Percentiles rank a stretch among this genome's conserved stretches.
phyloP scores from a whole-genome alignment of 2,329 filamentous ascomycete genomes.

The Biscogniauxia mediterranea region DNA sequence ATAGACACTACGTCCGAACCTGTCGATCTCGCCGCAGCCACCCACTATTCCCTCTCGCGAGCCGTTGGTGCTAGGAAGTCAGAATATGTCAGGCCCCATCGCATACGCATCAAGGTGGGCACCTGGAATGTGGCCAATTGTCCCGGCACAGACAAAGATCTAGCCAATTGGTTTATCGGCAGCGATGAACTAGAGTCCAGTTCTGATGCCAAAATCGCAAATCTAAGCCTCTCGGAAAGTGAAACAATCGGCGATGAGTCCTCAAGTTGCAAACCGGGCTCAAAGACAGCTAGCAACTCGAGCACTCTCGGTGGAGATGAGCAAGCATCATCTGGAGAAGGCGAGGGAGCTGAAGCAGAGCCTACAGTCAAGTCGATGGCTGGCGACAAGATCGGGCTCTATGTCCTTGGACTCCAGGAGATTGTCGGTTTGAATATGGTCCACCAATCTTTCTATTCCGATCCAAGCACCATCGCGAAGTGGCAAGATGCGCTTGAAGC shows the following conservation, averaged over 20 bases:
- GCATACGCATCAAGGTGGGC: slow-evolving; percentile 83
- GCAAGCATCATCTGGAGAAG: slow-evolving; percentile 27
- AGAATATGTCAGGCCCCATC: slow-evolving; percentile 75
- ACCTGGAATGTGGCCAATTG: slow-evolving; percentile 93
- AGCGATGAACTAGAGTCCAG: slow-evolving; percentile 68
- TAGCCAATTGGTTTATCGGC: slow-evolving; percentile 83
- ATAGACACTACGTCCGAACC: slow-evolving; percentile 40
- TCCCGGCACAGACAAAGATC: slow-evolving; percentile 81
- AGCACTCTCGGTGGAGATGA: slow-evolving; percentile 5
- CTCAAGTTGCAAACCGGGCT: slow-evolving; percentile 10
- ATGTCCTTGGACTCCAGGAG: slow-evolving; percentile 88
- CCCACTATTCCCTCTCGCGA: slow-evolving; percentile 58
- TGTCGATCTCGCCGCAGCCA: slow-evolving; percentile 43
- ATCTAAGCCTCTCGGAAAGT: slow-evolving; percentile 46
- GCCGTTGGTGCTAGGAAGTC: slow-evolving; percentile 69
- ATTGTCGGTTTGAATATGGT: slow-evolving; percentile 82
- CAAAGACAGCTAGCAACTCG: slow-evolving; percentile 9
- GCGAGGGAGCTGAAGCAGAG: slow-evolving; percentile 44
- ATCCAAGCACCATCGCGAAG: slow-evolving; percentile 67
- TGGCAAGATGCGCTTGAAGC: slow-evolving; percentile 78
- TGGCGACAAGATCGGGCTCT: slow-evolving; percentile 76
- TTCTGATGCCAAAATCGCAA: slow-evolving; percentile 61
- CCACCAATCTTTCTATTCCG: slow-evolving; percentile 74
- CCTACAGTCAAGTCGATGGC: slow-evolving; percentile 46
- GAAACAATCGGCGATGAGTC: slow-evolving; percentile 31